Evolutionary conservation across 2,329 filamentous ascomycete species (phyloP).

Genomic region (Iodosphaeria phyllophila): DNA sequence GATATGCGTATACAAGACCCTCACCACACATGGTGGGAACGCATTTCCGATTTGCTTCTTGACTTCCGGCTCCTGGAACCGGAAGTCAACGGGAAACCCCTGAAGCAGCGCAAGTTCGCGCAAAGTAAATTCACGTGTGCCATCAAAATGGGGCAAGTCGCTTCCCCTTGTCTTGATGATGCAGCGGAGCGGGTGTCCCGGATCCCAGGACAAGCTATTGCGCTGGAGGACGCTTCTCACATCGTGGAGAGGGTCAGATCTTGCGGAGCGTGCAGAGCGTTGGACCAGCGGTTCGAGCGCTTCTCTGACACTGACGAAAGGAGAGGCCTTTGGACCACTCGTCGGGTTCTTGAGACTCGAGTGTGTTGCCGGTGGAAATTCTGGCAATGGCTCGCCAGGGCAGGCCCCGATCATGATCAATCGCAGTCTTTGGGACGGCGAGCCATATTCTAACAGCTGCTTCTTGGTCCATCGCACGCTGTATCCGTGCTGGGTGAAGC

Average conservation of each 20-base stretch:
- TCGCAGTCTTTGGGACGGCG: constrained; percentile 28
- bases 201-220: constrained; percentile 23
- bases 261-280: constrained; percentile 4
- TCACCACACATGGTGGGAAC: constrained; percentile 44
- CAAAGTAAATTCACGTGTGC: constrained; percentile 41
- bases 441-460: constrained; percentile 28
- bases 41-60: constrained; percentile 63
- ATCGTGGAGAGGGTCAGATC: constrained; percentile 21
- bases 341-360: constrained; percentile 13
- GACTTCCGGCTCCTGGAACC: constrained; percentile 29
- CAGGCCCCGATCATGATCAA: constrained; percentile 39
- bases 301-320: constrained; percentile 24
- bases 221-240: constrained; percentile 12
- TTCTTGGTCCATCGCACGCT: constrained; percentile 51
- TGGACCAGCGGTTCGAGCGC: constrained; percentile 22
- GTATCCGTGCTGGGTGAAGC: constrained; percentile 47
- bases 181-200: constrained; percentile 26
- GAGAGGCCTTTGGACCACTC: constrained; percentile 13
- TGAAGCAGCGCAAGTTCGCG: constrained; percentile 53
- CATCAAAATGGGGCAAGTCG: constrained; percentile 44
- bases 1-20: constrained; percentile 28
- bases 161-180: constrained; percentile 46
- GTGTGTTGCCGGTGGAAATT: constrained; percentile 46
- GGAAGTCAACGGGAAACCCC: constrained; percentile 44
- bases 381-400: constrained; percentile 51